A percentile compares a stretch with the other conserved stretches of the same genome.
phyloP scores from a whole-genome alignment of 345 rosid species.

The Populus nigra region DNA sequence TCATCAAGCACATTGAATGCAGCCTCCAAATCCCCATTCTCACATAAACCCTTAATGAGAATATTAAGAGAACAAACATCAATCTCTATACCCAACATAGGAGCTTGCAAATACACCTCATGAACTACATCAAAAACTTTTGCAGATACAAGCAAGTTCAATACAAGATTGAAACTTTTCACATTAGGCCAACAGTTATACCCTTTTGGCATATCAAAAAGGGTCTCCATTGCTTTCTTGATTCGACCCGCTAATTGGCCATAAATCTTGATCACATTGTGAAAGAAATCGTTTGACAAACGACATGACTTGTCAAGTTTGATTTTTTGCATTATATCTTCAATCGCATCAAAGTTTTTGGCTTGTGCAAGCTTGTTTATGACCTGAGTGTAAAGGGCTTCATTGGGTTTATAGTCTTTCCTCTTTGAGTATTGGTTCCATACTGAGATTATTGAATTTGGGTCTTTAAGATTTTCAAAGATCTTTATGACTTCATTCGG shows the following conservation, averaged over 20 bases:
- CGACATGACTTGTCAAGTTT: conserved; percentile 45
- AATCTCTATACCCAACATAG: conserved; percentile 65
- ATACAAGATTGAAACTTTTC: conserved; percentile 65
- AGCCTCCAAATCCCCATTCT: conserved; percentile 58
- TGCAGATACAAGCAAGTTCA: conserved; percentile 69
- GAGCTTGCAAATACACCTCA: conserved; percentile 57
- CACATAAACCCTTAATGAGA: conserved; percentile 69
- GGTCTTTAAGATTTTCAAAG: conserved; percentile 51
- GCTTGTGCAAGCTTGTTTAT: conserved; percentile 56
- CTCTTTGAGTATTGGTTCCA: conserved; percentile 60
- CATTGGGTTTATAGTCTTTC: conserved; percentile 75
- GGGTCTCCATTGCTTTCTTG: conserved; percentile 54
- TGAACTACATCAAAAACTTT: conserved; percentile 59
- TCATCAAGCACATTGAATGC: conserved; percentile 85
- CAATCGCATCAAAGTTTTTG: conserved; percentile 65
- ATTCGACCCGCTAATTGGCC: conserved; percentile 67
- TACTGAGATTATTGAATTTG: conserved; percentile 42
- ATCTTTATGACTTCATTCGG: conserved; percentile 61
- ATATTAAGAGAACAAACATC: conserved; percentile 86
- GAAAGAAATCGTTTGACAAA: conserved; percentile 72
- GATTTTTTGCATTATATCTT: conserved; percentile 47
- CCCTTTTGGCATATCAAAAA: conserved; percentile 58
- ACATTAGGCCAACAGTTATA: conserved; percentile 68
- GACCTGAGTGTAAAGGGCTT: conserved; percentile 54
- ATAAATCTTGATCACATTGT: conserved; percentile 61